Evolutionary conservation across 106 monocot genomes (phyloP).

Genomic region (Dendrobium catenatum): DNA sequence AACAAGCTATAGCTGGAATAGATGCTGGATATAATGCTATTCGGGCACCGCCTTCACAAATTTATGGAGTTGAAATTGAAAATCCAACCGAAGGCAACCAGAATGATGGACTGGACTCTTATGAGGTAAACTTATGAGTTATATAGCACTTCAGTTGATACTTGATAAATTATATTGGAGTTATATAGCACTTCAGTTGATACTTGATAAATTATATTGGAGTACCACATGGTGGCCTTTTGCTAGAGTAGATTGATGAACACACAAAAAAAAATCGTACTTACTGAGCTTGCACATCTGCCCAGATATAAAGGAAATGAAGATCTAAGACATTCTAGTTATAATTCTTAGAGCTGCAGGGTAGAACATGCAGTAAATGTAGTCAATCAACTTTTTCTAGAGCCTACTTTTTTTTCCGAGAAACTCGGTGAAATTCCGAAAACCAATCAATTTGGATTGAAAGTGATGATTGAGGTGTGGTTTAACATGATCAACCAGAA

Average conservation of each 20-base stretch:
- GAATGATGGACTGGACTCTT: slow-evolving; percentile 12
- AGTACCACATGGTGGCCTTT: background rate
- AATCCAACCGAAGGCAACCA: slow-evolving; percentile 2
- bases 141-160: background rate
- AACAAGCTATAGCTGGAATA: slow-evolving; percentile 20
- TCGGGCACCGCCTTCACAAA: slow-evolving; percentile 34
- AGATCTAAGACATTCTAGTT: background rate
- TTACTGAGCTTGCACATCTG: background rate
- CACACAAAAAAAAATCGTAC: background rate
- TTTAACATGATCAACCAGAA: background rate
- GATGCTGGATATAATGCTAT: slow-evolving; percentile 39
- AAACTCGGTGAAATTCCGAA: background rate
- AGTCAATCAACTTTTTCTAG: background rate
- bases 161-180: background rate
- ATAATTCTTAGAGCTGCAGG: background rate
- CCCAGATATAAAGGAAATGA: background rate
- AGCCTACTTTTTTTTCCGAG: background rate
- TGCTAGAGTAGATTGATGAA: background rate
- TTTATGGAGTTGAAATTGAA: slow-evolving; percentile 22
- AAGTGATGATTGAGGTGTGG: background rate
- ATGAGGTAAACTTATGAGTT: slow-evolving; percentile 1
- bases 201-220: background rate
- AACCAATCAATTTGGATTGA: background rate
- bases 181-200: background rate
- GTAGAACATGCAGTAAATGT: background rate